These are phyloP conservation scores for Auricularia auricula-judae DNA, from an alignment of 768 basidiomycete genomes.

Conservation along the genomic window DNA sequence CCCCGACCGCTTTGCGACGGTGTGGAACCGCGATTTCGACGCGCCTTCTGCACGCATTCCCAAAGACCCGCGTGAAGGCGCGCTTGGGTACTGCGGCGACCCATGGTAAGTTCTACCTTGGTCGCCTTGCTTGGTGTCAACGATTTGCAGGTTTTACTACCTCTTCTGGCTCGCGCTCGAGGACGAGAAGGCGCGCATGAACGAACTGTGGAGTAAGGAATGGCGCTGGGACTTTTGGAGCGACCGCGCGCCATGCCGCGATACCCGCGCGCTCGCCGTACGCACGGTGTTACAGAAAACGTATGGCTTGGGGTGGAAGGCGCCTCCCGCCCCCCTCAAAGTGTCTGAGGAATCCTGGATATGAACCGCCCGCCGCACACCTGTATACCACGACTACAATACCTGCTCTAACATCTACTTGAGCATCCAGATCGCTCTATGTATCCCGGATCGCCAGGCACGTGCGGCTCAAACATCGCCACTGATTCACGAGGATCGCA, in stretches of 20 bases:
- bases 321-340: background rate
- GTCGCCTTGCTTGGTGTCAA: background rate
- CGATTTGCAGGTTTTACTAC: slow-evolving; percentile 27
- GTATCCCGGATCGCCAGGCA: too few species aligned
- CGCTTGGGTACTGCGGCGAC: slow-evolving; percentile 29
- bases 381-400: too few species aligned
- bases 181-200: slow-evolving; percentile 13
- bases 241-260: background rate
- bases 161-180: slow-evolving; percentile 35
- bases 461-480: too few species aligned
- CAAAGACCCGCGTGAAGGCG: slow-evolving; percentile 12
- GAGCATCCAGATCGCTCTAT: too few species aligned
- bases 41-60: slow-evolving; percentile 2
- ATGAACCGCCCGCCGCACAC: background rate
- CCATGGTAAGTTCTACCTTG: slow-evolving; percentile 22
- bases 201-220: slow-evolving; percentile 7
- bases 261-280: background rate
- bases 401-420: too few species aligned
- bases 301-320: background rate
- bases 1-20: slow-evolving; percentile 33
- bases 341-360: background rate
- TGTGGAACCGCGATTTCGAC: slow-evolving; percentile 23
- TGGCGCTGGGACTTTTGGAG: background rate
- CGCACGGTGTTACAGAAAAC: background rate
- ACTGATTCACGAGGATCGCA: too few species aligned